A percentile compares a stretch with the other conserved stretches of the same genome.
phyloP scores from a whole-genome alignment of 768 basidiomycete species.

The Leccinum imitatum region DNA sequence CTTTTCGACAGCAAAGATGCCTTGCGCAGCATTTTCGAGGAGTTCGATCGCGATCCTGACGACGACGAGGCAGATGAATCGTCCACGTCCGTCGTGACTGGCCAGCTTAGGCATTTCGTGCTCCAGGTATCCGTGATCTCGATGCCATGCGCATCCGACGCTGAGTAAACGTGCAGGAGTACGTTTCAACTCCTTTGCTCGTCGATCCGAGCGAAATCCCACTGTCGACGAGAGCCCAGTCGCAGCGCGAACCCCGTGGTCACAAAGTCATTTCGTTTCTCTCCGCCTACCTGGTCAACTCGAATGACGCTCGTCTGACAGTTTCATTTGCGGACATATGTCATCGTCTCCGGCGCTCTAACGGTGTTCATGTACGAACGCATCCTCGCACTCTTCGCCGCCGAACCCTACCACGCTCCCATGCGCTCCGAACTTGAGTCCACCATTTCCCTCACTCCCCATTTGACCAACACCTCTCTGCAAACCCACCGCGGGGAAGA shows the following conservation, averaged over 20 bases:
- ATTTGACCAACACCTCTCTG: constrained; percentile 91
- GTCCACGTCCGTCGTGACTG: constrained; percentile 66
- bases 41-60: constrained; percentile 66
- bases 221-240: constrained; percentile 17
- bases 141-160: constrained; percentile 2
- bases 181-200: constrained; percentile 74
- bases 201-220: constrained; percentile 61
- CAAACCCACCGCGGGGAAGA: constrained; percentile 68
- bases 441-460: constrained; percentile 50
- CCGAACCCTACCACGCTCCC: constrained; percentile 63
- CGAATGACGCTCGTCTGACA: constrained; percentile 35
- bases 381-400: constrained; percentile 86
- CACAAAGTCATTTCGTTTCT: constrained; percentile 52
- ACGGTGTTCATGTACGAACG: constrained; percentile 79
- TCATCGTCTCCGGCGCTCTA: constrained; percentile 72
- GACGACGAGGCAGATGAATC: constrained; percentile 46
- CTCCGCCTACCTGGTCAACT: background rate
- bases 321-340: constrained; percentile 95
- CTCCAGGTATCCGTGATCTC: constrained; percentile 64
- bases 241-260: constrained; percentile 37
- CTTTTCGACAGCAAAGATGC: constrained; percentile 78
- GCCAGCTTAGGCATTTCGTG: constrained; percentile 93
- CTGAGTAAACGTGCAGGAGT: constrained; percentile 59
- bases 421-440: constrained; percentile 26
- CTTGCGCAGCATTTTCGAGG: constrained; percentile 72